Base-by-base conservation (phyloP, 1,139 yeast genomes). In the Candida sp. region DNA sequence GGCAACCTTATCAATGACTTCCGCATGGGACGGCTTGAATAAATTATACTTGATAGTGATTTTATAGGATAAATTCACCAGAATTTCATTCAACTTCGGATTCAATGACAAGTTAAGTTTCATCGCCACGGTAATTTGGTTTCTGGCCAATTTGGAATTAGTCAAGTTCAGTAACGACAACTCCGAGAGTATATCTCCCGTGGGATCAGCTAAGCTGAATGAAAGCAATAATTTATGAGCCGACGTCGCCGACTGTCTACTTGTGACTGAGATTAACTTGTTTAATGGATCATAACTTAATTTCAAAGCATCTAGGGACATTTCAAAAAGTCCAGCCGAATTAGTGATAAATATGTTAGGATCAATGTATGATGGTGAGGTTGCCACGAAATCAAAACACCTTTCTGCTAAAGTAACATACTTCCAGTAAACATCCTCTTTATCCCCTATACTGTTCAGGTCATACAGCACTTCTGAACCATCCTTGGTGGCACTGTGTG, bases 21-120 rank as follows among this genome's bases (percentile, higher is more conserved):
- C 47, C 8, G 33, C 38, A 36, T 30, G 40, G 3, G 39, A 37
- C n/a, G 34, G 23, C 19, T 19, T 37, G 33, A 45, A 22, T 6
- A 48, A 27, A 39, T 41, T 45, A 34, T 42, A 39, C n/a, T 15
- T 15, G 21, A 49, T 34, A 9, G 32, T 25, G 35, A 54, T 46
- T 4, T 19, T 5, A 44, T 48, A 51, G 1, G 19, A 21, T 6
- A 54, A 41, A 11, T 33, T 32, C 4, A 51, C 42, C 6, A 27
- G 9, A 9, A 52, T 34, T 22, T 27, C 23, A 33, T 48, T 48
- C 3, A 32, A 35, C 5, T 23, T 36, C 3, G 44, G 30, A 36
- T 42, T 32, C 19, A 52, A 43, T 5, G 27, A 29, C 22, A 49
- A 22, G 2, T 34, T 38, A 12, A 48, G 23, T 11, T 40, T 40